phyloP scores from a whole-genome alignment of 1,139 yeast genomes.

The Sporopachydermia cereana region DNA sequence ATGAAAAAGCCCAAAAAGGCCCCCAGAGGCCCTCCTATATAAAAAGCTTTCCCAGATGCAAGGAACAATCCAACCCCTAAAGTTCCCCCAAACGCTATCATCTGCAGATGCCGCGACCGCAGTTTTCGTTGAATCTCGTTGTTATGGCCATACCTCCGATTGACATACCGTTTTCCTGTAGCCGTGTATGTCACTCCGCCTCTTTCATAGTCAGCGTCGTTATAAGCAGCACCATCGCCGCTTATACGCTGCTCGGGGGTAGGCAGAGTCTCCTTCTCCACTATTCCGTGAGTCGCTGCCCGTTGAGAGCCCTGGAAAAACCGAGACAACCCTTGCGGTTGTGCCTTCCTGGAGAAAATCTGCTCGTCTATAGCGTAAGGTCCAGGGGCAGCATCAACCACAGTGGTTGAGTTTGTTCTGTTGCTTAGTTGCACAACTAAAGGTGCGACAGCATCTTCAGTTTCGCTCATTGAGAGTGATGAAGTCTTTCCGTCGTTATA shows the following conservation, averaged over 20 bases:
- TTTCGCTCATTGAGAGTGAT: neutral
- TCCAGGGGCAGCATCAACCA: neutral
- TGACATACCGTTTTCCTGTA: neutral
- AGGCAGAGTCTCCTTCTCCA: neutral
- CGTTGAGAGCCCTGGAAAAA: neutral
- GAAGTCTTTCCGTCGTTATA: neutral
- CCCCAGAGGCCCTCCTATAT: slow-evolving; percentile 77
- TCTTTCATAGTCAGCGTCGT: neutral
- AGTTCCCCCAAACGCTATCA: slow-evolving; percentile 77
- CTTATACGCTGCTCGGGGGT: neutral
- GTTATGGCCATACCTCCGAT: neutral
- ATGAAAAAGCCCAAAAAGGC: slow-evolving; percentile 57
- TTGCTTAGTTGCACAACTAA: slow-evolving; percentile 3
- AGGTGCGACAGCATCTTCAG: neutral
- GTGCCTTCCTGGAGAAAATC: neutral
- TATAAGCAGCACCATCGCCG: neutral
- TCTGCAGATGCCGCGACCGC: slow-evolving; percentile 60
- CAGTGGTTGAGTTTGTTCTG: slow-evolving; percentile 3
- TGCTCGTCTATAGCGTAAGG: slow-evolving; percentile 5
- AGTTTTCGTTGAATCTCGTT: slow-evolving; percentile 41
- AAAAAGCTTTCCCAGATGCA: slow-evolving; percentile 68
- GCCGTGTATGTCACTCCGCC: neutral
- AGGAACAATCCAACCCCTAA: slow-evolving; percentile 73
- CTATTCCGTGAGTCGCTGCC: neutral
- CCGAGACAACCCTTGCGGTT: neutral